Evolutionary conservation across 306 rosid genomes (phyloP).

Genomic region (Cucurbita argyrosperma): DNA sequence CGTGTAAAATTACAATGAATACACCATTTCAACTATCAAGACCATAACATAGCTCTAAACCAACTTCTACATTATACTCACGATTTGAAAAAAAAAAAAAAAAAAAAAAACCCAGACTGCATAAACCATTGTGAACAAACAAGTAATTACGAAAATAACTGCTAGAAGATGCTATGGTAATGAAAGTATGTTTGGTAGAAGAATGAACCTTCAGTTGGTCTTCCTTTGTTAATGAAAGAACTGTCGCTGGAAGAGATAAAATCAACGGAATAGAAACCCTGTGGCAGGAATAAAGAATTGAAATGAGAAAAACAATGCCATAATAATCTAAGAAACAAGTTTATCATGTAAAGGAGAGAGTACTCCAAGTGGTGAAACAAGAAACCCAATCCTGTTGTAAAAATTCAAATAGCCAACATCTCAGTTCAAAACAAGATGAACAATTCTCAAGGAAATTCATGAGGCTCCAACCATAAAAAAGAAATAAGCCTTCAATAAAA

Average conservation of each 20-base stretch:
- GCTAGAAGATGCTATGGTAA: neutral
- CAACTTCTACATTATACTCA: neutral
- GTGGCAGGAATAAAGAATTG: slow-evolving; percentile 17
- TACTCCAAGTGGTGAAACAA: neutral
- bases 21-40: too few species aligned
- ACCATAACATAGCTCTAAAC: neutral
- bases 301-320: neutral
- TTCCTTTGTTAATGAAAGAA: slow-evolving; percentile 62
- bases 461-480: neutral
- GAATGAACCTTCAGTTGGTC: slow-evolving; percentile 64
- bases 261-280: slow-evolving; percentile 77
- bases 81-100: neutral
- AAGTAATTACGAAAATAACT: neutral
- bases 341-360: slow-evolving; percentile 1
- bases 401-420: neutral
- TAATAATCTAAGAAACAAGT: neutral
- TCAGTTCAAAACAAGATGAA: too few species aligned
- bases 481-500: neutral
- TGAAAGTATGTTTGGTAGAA: neutral
- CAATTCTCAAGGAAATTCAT: neutral
- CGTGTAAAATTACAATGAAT: too few species aligned
- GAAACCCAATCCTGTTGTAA: neutral
- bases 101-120: neutral
- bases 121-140: neutral
- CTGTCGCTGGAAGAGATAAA: slow-evolving; percentile 73